These are phyloP conservation scores for Mycena albidolilacea DNA, from an alignment of 768 basidiomycete genomes.

Conservation along the genomic window DNA sequence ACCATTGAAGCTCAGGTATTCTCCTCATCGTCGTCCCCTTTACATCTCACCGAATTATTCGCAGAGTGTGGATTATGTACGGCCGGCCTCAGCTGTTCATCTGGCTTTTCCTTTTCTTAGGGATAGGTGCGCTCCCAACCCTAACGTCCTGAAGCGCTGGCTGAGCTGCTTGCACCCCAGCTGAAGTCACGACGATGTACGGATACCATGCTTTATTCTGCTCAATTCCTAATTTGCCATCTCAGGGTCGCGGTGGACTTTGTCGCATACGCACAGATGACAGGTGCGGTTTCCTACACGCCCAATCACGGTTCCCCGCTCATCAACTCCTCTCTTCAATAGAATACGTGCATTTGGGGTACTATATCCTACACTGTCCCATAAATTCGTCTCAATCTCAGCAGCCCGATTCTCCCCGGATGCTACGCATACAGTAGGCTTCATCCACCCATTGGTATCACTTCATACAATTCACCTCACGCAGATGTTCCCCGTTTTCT, in stretches of 20 bases:
- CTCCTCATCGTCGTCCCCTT: neutral
- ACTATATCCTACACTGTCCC: neutral
- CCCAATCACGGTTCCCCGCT: neutral
- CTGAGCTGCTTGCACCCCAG: neutral
- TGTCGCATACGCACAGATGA: conserved; percentile 24
- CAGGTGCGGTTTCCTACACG: neutral
- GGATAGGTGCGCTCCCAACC: neutral
- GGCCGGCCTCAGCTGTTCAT: conserved; percentile 1
- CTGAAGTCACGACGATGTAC: conserved; percentile 14
- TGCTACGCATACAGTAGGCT: conserved; percentile 27
- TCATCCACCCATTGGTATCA: neutral
- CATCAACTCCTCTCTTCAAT: neutral
- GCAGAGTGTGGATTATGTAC: conserved; percentile 30
- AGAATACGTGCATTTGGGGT: conserved; percentile 33
- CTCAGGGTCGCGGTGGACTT: conserved; percentile 21
- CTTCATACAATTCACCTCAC: neutral
- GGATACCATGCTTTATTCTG: neutral
- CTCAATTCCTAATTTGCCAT: neutral
- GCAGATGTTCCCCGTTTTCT: conserved; percentile 22
- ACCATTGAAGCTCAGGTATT: neutral
- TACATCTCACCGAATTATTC: neutral
- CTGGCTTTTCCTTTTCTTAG: conserved; percentile 18
- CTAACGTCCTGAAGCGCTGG: neutral
- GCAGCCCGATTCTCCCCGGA: conserved; percentile 7
- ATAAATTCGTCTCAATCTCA: neutral